Conservation (phyloP, 2,329 filamentous ascomycete genomes). For the Arachnopeziza araneosa region DNA sequence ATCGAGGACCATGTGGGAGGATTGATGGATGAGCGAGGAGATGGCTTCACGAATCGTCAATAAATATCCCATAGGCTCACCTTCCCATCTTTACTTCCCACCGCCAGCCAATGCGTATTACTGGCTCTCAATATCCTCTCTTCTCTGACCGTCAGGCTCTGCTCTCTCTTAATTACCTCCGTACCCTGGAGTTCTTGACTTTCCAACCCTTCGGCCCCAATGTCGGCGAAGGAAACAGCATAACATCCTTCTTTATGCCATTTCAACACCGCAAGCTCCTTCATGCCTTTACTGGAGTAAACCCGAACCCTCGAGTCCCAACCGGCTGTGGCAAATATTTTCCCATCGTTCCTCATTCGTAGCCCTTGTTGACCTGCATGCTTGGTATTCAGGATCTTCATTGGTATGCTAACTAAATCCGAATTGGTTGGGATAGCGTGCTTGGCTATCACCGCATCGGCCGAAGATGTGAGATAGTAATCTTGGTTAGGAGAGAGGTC, state of each 20-base stretch:
- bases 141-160: slow-evolving; percentile 51
- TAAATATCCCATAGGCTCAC: slow-evolving; percentile 96
- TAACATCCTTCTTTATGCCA: slow-evolving; percentile 92
- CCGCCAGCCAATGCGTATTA: slow-evolving; percentile 80
- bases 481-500: slow-evolving; percentile 43
- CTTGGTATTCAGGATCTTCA: slow-evolving; percentile 67
- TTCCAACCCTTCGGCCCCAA: slow-evolving; percentile 23
- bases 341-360: slow-evolving; percentile 69
- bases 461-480: slow-evolving; percentile 73
- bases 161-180: slow-evolving; percentile 10
- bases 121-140: slow-evolving; percentile 59
- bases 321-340: slow-evolving; percentile 81
- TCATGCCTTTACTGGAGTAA: slow-evolving; percentile 74
- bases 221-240: slow-evolving; percentile 63
- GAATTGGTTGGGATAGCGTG: slow-evolving; percentile 51
- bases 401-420: slow-evolving; percentile 30
- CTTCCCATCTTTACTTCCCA: slow-evolving; percentile 90
- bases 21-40: no score
- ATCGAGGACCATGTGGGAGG: no score
- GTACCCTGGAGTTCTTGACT: slow-evolving; percentile 5
- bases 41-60: slow-evolving; percentile 1
- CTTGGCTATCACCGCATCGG: slow-evolving; percentile 73
- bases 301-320: slow-evolving; percentile 83
- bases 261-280: slow-evolving; percentile 84
- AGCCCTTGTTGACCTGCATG: slow-evolving; percentile 88